These are phyloP conservation scores for Pouteria glomerata DNA, from an alignment of 148 eudicot genomes.

Conservation along the genomic window DNA sequence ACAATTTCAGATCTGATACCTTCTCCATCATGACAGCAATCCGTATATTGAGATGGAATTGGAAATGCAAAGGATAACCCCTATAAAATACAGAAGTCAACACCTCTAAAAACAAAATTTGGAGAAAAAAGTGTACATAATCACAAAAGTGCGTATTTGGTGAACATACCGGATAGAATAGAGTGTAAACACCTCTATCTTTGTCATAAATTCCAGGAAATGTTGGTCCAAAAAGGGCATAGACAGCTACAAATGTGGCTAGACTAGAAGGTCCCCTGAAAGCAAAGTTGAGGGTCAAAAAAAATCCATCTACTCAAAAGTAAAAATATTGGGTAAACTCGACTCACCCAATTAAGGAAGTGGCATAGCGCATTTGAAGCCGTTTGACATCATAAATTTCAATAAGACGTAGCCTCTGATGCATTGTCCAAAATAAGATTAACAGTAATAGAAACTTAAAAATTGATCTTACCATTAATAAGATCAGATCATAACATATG, in stretches of 20 bases:
- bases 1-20: conserved; percentile 34
- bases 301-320: no score
- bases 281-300: conserved; percentile 5
- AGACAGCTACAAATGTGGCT: conserved; percentile 92
- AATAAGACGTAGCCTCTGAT: conserved; percentile 87
- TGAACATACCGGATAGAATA: conserved; percentile 79
- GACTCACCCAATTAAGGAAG: conserved; percentile 77
- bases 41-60: conserved; percentile 77
- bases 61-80: conserved; percentile 95
- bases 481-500: background rate
- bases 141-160: background rate
- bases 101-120: background rate
- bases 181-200: conserved; percentile 77
- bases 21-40: conserved; percentile 69
- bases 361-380: conserved; percentile 95
- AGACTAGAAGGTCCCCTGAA: conserved; percentile 83
- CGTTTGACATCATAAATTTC: conserved; percentile 93
- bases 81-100: conserved; percentile 39
- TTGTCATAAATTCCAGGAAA: conserved; percentile 89
- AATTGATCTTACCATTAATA: background rate
- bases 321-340: background rate
- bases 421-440: background rate
- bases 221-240: conserved; percentile 94
- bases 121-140: background rate
- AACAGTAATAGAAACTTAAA: background rate